A percentile compares a stretch with the other conserved stretches of the same genome.
phyloP scores from a whole-genome alignment of 2,329 filamentous ascomycete species.

The Neurospora crassa region DNA sequence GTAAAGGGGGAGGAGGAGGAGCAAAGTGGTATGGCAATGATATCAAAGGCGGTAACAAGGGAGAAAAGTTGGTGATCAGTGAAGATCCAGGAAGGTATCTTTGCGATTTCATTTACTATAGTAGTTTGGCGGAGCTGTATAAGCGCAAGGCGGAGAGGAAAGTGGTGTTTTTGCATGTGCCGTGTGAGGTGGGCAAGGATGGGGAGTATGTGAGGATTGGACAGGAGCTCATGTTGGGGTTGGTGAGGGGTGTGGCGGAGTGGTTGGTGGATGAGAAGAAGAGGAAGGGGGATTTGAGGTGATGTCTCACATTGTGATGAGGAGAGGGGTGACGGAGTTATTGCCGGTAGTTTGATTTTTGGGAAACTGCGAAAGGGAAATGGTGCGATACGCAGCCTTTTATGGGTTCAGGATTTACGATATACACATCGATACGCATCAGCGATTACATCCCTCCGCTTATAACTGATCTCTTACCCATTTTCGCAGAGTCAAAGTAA shows the following conservation, averaged over 20 bases:
- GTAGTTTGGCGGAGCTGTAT: conserved; percentile 50
- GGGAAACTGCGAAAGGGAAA: background rate
- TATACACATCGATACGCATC: background rate
- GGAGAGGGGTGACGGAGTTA: background rate
- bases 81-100: conserved; percentile 64
- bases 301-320: background rate
- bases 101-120: conserved; percentile 73
- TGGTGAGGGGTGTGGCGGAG: conserved; percentile 49
- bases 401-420: background rate
- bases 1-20: background rate
- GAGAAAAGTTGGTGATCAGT: background rate
- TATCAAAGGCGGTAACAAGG: background rate
- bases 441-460: background rate
- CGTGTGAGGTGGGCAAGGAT: conserved; percentile 31
- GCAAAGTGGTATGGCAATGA: background rate
- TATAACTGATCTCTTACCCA: background rate
- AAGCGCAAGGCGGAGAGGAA: conserved; percentile 36
- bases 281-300: background rate
- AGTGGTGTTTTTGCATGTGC: conserved; percentile 66
- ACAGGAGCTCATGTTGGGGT: conserved; percentile 39
- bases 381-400: background rate
- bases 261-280: conserved; percentile 18
- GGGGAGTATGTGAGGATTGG: conserved; percentile 38
- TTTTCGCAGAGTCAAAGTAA: background rate
- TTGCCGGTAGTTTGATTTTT: background rate